Evolutionary conservation across 23 red algal genomes (phyloP), one percentile per base, ranked within the genome.

Genomic region (Gracilaria gracilis): DNA sequence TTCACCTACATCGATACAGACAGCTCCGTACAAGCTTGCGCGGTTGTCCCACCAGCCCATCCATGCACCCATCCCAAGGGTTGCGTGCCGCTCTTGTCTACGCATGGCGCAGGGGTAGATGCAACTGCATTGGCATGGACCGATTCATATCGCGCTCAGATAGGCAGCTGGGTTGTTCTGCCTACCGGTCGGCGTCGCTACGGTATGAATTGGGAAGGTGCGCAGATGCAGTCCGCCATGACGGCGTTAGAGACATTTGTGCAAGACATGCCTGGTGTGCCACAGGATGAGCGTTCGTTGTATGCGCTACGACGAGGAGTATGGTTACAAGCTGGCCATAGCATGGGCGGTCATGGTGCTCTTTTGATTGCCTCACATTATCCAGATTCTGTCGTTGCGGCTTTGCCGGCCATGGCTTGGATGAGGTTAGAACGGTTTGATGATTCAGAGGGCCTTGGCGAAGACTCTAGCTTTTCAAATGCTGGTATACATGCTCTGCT

Each of bases 341-440:
- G 87, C 46, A 90, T 90, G 87, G 87, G 87, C 59, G 87, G 87
- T 20, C 87, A 90, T 61, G 87, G 87, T 12, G 87, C 87, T 28
- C 74, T 90, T 21, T 69, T 81, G 31, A 48, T 90, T 42, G 61
- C 65, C 20, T 77, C 87, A 38, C 87, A 90, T 33, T 90, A 80
- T 69, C 54, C 74, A 31, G 87, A 90, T 33, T 62, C 36, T 27
- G 35, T 90, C 44, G 87, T 90, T 20, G 86, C 87, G 8, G 75
- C 74, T n/a, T 64, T 90, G 17, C 87, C 87, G 24, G 87, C 87
- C 9, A 90, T 90, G 87, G 87, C 70, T 29, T 90, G 87, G 87
- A 47, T 90, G 73, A 64, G 87, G 34, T 69, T 90, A 23, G 46
- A 57, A 57, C 21, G 49, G 57, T 77, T 31, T 77, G 72, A 34